Evolutionary conservation across 495 filamentous ascomycete species (phyloP).

Genomic region (Aspergillus carlsbadensis): DNA sequence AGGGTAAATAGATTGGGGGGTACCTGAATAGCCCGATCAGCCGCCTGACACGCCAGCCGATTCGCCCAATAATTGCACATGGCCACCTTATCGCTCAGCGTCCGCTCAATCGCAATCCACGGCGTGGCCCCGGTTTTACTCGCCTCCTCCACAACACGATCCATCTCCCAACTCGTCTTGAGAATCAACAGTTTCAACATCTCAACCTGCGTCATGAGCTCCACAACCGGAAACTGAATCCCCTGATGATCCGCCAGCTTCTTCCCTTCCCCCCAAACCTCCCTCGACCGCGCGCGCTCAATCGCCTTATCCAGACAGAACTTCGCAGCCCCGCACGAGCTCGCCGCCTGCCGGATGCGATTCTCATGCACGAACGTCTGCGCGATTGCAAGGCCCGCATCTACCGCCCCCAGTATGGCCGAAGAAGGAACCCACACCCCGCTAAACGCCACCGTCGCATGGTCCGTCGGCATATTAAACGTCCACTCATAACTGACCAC

Average conservation of each 20-base stretch:
- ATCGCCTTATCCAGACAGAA: conserved; percentile 56
- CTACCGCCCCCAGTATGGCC: conserved; percentile 46
- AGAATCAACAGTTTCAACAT: conserved; percentile 61
- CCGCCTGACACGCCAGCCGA: conserved; percentile 54
- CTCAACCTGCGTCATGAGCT: conserved; percentile 57
- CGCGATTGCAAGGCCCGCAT: conserved; percentile 53
- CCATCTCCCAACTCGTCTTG: conserved; percentile 59
- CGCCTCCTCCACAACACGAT: conserved; percentile 41
- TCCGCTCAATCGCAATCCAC: conserved; percentile 50
- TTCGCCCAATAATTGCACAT: conserved; percentile 69
- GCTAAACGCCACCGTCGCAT: conserved; percentile 51
- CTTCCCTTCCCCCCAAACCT: conserved; percentile 51
- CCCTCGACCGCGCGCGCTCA: conserved; percentile 48
- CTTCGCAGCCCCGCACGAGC: conserved; percentile 54
- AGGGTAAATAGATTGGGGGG: not conserved
- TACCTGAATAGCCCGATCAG: conserved; percentile 59
- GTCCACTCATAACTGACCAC: conserved; percentile 59
- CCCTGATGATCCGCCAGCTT: conserved; percentile 56
- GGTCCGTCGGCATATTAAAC: conserved; percentile 63
- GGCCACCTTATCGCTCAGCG: conserved; percentile 53
- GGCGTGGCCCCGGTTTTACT: conserved; percentile 13
- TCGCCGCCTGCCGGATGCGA: conserved; percentile 59
- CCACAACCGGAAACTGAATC: conserved; percentile 61
- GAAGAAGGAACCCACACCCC: conserved; percentile 48
- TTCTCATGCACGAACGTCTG: conserved; percentile 65